phyloP scores from a whole-genome alignment of 2,329 filamentous ascomycete genomes.

The Remersonia thermophila region DNA sequence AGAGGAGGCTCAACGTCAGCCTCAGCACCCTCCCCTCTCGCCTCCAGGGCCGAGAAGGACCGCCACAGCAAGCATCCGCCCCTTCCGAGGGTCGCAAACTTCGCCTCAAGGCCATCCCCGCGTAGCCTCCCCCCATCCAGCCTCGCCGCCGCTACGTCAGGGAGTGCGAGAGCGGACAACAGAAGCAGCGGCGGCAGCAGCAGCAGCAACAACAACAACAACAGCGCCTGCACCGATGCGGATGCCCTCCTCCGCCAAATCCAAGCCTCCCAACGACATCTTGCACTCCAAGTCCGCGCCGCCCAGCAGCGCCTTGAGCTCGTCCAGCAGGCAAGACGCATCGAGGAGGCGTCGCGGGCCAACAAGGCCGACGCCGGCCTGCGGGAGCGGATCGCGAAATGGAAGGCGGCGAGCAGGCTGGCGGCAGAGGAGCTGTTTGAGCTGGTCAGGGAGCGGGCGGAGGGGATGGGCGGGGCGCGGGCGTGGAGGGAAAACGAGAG shows the following conservation, averaged over 20 bases:
- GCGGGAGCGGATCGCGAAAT: constrained; percentile 42
- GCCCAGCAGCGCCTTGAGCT: constrained; percentile 22
- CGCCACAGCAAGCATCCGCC: too few relatives aligned
- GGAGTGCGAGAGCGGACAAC: too few relatives aligned
- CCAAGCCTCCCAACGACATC: constrained; percentile 7
- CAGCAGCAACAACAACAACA: neutral
- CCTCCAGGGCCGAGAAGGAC: too few relatives aligned
- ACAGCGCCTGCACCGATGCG: neutral
- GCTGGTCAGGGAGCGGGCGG: constrained; percentile 40
- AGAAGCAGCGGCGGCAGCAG: neutral
- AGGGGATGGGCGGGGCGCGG: constrained; percentile 32
- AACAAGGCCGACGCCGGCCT: constrained; percentile 39
- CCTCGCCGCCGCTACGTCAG: too few relatives aligned
- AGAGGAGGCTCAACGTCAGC: too few relatives aligned
- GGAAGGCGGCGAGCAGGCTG: constrained; percentile 45
- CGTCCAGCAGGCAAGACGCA: constrained; percentile 36
- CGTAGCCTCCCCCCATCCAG: too few relatives aligned
- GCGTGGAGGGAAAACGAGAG: constrained; percentile 20
- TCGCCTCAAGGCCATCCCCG: too few relatives aligned
- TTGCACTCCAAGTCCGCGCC: constrained; percentile 2
- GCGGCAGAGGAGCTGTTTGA: constrained; percentile 58
- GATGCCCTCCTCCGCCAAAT: constrained; percentile 8
- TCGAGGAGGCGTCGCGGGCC: constrained; percentile 27
- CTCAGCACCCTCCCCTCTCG: too few relatives aligned
- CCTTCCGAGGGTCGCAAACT: too few relatives aligned